Evolutionary conservation across 2,329 filamentous ascomycete species (phyloP), one percentile per base, ranked within the genome.

Genomic region (Phoma sp.): DNA sequence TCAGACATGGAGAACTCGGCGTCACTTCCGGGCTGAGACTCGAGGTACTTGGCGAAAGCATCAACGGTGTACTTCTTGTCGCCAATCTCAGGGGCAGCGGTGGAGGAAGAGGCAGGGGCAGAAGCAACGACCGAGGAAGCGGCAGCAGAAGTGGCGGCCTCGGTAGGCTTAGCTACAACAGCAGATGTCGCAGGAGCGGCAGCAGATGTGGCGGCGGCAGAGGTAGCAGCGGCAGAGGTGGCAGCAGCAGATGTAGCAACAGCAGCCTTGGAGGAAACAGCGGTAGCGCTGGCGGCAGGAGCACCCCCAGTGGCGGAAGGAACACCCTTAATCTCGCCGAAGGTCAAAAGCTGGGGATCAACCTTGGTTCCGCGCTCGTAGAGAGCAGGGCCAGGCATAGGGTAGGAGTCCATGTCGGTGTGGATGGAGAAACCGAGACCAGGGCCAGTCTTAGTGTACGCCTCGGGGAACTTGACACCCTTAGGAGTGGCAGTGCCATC

Each of bases 381-480:
- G 49, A 77, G 70, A 10, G 63, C 64, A 44, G 68, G 68, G 18
- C 68, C 68, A 30, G 78, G 78, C 49, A 77, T 74, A 8, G 71
- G 70, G 70, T 80, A 80, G 14, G 66, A 69, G 50, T 57, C 58
- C 47, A 69, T 54, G 45, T 52, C 40, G 39, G 56, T 56, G 68
- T 80, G 78, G 62, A 79, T 69, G 65, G 78, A 72, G 70, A 78
- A 78, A 11, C 75, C 65, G 54, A 80, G 71, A 51, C 77, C 77
- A 4, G 72, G 66, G 54, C 78, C 77, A 36, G 64, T 66, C 59
- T 73, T 68, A 13, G 62, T 66, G 70, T 79, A 80, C 13, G 71
- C 70, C 43, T 73, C 74, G 35, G 79, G 76, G 67, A 83, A 79
- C 64, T 78, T 78, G 52, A 82, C 82, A 66, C 72, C 73, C 29